phyloP scores from a whole-genome alignment of 2,329 filamentous ascomycete species.

The Coniella vitis region DNA sequence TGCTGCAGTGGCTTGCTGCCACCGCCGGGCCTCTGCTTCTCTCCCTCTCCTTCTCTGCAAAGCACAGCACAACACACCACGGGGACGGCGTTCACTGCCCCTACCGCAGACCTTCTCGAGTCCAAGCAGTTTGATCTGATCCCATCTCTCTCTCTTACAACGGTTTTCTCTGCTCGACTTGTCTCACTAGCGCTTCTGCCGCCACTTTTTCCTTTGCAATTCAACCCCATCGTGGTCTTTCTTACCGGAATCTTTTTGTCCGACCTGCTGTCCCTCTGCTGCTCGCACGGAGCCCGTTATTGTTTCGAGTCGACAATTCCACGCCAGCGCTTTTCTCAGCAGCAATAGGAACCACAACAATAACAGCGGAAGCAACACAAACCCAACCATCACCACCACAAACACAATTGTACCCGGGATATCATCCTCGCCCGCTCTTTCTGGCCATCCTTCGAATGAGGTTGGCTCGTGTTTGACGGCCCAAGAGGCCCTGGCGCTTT shows the following conservation, averaged over 20 bases:
- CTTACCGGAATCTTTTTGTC: background rate
- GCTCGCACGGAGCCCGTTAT: background rate
- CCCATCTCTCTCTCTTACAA: conserved; percentile 5
- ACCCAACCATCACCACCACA: conserved; percentile 9
- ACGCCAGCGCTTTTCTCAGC: background rate
- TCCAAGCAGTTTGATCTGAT: conserved; percentile 13
- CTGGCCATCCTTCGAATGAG: conserved; percentile 29
- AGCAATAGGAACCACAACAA: background rate
- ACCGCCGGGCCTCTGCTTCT: no score
- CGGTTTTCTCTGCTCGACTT: background rate
- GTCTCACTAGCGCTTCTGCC: background rate
- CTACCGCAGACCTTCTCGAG: conserved; percentile 10
- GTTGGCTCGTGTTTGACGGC: conserved; percentile 32
- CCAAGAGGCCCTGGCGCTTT: conserved; percentile 30
- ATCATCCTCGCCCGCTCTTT: background rate
- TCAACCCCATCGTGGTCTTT: conserved; percentile 9
- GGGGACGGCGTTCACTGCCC: conserved; percentile 1
- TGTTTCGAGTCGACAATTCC: background rate
- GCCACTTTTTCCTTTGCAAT: conserved; percentile 3
- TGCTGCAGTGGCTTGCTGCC: background rate
- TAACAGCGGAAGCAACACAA: background rate
- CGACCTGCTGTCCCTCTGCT: background rate
- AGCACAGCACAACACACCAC: no score
- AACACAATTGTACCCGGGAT: background rate
- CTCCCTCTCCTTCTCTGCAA: no score